Conservation (phyloP, 1,284 basidiomycete species). For the Fomitopsis palustris region DNA sequence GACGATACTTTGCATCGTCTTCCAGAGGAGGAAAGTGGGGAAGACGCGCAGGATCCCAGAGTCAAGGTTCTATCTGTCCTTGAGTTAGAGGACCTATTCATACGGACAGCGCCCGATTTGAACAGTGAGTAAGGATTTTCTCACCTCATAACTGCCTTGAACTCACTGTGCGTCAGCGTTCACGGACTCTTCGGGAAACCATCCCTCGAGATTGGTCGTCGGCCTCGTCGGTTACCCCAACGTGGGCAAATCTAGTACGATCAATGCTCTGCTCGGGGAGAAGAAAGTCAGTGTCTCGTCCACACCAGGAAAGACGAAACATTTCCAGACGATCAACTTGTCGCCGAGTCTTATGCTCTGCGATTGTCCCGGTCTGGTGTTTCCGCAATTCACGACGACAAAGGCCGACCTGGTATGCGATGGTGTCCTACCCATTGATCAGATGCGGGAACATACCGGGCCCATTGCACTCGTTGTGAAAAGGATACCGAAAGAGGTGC, state of each 20-base stretch:
- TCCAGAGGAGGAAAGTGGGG: slow-evolving; percentile 48
- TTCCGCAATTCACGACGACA: slow-evolving; percentile 96
- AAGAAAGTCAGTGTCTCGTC: slow-evolving; percentile 98
- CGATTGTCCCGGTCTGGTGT: slow-evolving; percentile 98
- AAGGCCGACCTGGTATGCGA: slow-evolving; percentile 96
- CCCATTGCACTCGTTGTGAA: slow-evolving; percentile 81
- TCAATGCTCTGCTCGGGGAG: slow-evolving; percentile 93
- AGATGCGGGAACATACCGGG: slow-evolving; percentile 92
- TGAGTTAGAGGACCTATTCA: slow-evolving; percentile 89
- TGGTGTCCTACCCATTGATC: slow-evolving; percentile 97
- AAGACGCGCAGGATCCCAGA: slow-evolving; percentile 59
- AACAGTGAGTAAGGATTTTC: slow-evolving; percentile 44
- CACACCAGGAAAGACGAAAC: slow-evolving; percentile 98
- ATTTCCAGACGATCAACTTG: slow-evolving; percentile 97
- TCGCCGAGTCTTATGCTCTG: slow-evolving; percentile 89
- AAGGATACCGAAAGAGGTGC: slow-evolving; percentile 80
- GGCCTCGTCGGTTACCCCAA: slow-evolving; percentile 99
- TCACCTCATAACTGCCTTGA: background rate
- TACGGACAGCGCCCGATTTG: slow-evolving; percentile 74
- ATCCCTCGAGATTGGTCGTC: slow-evolving; percentile 74
- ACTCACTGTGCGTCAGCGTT: slow-evolving; percentile 49
- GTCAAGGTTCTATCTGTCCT: slow-evolving; percentile 83
- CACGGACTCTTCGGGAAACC: slow-evolving; percentile 55
- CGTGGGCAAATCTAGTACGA: slow-evolving; percentile 96
- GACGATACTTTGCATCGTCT: slow-evolving; percentile 20